phyloP scores from a whole-genome alignment of 495 filamentous ascomycete genomes.

The Penicillium pulvis region DNA sequence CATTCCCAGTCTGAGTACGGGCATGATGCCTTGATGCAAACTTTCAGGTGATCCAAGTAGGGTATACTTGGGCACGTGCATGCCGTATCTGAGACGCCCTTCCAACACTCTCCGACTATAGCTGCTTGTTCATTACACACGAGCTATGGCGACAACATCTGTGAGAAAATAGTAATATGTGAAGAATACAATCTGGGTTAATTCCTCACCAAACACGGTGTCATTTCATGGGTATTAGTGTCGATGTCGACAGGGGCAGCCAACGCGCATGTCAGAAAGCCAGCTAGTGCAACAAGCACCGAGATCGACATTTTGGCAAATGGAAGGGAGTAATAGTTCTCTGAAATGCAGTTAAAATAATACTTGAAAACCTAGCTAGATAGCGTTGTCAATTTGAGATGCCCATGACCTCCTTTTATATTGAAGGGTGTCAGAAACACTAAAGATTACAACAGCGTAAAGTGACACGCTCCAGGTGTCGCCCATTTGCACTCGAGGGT shows the following conservation, averaged over 20 bases:
- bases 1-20: constrained; percentile 5
- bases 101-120: not conserved
- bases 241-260: not conserved
- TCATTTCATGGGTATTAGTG: not conserved
- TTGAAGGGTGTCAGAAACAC: not conserved
- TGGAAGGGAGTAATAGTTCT: not conserved
- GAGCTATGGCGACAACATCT: not conserved
- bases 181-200: not conserved
- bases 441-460: not conserved
- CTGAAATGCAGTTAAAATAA: not conserved
- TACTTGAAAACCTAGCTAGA: not conserved
- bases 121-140: constrained; percentile 10
- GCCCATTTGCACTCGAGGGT: not conserved
- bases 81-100: not conserved
- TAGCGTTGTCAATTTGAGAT: not conserved
- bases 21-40: constrained; percentile 1
- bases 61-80: constrained; percentile 9
- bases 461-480: not conserved
- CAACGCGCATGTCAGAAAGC: not conserved
- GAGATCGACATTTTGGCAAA: not conserved
- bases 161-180: not conserved
- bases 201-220: constrained; percentile 3
- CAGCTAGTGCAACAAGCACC: not conserved
- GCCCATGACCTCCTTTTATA: not conserved
- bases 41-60: not conserved